Evolutionary conservation across 2,329 filamentous ascomycete species (phyloP).

Genomic region (Colletotrichum sansevieriae): DNA sequence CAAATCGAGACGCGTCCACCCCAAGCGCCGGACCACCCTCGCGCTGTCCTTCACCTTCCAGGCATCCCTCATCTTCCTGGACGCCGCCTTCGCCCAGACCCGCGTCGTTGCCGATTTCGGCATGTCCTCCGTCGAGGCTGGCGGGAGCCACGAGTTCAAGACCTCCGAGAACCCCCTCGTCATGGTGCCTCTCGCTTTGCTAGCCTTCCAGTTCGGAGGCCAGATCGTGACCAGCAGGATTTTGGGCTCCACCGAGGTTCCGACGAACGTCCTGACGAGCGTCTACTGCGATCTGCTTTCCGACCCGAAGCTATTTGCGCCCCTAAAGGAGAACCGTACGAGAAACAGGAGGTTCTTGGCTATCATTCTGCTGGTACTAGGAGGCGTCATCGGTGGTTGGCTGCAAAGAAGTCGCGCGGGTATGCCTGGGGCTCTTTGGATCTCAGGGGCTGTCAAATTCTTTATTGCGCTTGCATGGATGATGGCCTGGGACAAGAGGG

Average conservation of each 20-base stretch:
- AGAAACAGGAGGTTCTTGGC: conserved; percentile 61
- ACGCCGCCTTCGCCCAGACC: conserved; percentile 64
- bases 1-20: conserved; percentile 49
- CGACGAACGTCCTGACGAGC: conserved; percentile 67
- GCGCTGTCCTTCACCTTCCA: conserved; percentile 65
- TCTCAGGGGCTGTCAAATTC: conserved; percentile 60
- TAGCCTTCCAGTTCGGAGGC: conserved; percentile 67
- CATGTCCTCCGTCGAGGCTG: conserved; percentile 42
- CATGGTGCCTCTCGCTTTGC: conserved; percentile 59
- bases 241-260: conserved; percentile 66
- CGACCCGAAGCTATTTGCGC: conserved; percentile 61
- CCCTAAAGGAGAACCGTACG: conserved; percentile 58
- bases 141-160: conserved; percentile 35
- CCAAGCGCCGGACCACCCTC: conserved; percentile 58
- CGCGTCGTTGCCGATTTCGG: conserved; percentile 60
- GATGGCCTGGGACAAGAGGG: conserved; percentile 49
- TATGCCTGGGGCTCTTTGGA: conserved; percentile 59
- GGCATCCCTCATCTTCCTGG: conserved; percentile 62
- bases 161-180: conserved; percentile 54
- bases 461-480: conserved; percentile 53
- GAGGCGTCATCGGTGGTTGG: conserved; percentile 64
- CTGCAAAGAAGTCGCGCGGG: conserved; percentile 57
- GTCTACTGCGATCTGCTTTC: conserved; percentile 66
- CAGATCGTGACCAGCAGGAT: conserved; percentile 64
- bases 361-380: conserved; percentile 60